Conservation (phyloP, 179 eudicot species). For the Pouteria campechiana region DNA sequence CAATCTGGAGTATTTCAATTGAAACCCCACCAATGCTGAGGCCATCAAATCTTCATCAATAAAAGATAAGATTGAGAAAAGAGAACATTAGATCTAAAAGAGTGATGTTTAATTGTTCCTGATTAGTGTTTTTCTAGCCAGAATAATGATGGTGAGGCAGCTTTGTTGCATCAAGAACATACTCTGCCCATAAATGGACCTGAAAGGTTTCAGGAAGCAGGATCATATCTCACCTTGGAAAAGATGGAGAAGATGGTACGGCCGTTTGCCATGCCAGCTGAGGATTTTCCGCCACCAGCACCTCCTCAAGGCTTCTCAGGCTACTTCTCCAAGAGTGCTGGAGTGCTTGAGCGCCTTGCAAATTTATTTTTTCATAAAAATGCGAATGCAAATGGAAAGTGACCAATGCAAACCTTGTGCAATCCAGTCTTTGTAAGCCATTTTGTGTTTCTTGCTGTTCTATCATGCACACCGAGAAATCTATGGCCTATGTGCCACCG, state of each 20-base stretch:
- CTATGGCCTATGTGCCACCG: too few species aligned
- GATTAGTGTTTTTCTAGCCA: conserved; percentile 29
- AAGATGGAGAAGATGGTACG: conserved; percentile 76
- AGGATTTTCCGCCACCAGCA: conserved; percentile 81
- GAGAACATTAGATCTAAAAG: background rate
- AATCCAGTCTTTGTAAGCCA: too few species aligned
- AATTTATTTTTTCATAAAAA: conserved; percentile 91
- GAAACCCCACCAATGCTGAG: too few species aligned
- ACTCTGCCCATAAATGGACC: conserved; percentile 94
- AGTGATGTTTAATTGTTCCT: too few species aligned
- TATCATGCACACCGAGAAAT: too few species aligned
- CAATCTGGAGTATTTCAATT: too few species aligned
- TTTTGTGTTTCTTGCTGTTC: too few species aligned
- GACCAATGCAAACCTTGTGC: background rate
- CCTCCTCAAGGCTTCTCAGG: conserved; percentile 81
- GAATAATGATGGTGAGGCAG: conserved; percentile 57
- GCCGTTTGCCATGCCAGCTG: conserved; percentile 97
- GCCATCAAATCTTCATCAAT: background rate
- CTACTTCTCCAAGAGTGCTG: conserved; percentile 84
- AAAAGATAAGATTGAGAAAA: background rate
- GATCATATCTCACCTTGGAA: conserved; percentile 70
- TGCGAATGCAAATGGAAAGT: conserved; percentile 33
- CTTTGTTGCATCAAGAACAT: conserved; percentile 87
- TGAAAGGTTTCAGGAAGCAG: conserved; percentile 84
- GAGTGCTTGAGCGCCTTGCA: conserved; percentile 83